phyloP scores from a whole-genome alignment of 169 alveolate species.

The Plasmodium billcollinsi region DNA sequence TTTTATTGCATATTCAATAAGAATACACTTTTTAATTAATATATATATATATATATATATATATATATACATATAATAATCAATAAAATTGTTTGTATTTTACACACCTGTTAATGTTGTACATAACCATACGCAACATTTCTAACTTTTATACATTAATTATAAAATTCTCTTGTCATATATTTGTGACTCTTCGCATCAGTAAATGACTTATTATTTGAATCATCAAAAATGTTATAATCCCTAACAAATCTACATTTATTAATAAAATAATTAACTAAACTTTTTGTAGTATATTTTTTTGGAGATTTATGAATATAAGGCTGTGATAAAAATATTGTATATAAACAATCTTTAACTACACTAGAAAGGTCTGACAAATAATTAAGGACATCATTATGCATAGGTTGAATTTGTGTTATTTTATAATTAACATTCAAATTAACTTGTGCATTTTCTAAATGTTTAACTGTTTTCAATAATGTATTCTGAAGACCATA shows the following conservation, averaged over 20 bases:
- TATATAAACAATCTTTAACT: slow-evolving; percentile 39
- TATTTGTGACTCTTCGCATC: slow-evolving; percentile 31
- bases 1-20: no score
- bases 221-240: slow-evolving; percentile 37
- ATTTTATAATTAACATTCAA: slow-evolving; percentile 58
- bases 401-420: slow-evolving; percentile 41
- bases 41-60: no score
- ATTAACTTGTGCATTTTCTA: slow-evolving; percentile 49
- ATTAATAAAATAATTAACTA: slow-evolving; percentile 54
- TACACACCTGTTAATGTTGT: no score
- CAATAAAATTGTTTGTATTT: no score
- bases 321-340: slow-evolving; percentile 54
- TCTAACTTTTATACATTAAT: not conserved
- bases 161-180: slow-evolving; percentile 8
- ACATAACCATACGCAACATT: no score
- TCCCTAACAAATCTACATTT: slow-evolving; percentile 52
- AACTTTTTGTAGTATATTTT: slow-evolving; percentile 34
- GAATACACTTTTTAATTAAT: no score
- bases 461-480: slow-evolving; percentile 49
- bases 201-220: slow-evolving; percentile 14
- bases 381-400: slow-evolving; percentile 36
- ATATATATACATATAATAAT: no score
- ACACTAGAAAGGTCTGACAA: slow-evolving; percentile 34
- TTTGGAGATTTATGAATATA: slow-evolving; percentile 60
- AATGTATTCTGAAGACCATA: slow-evolving; percentile 43